A percentile compares a stretch with the other conserved stretches of the same genome.
Evolutionary conservation across 2,329 filamentous ascomycete species (phyloP).

Genomic region (Arthroderma uncinatum): DNA sequence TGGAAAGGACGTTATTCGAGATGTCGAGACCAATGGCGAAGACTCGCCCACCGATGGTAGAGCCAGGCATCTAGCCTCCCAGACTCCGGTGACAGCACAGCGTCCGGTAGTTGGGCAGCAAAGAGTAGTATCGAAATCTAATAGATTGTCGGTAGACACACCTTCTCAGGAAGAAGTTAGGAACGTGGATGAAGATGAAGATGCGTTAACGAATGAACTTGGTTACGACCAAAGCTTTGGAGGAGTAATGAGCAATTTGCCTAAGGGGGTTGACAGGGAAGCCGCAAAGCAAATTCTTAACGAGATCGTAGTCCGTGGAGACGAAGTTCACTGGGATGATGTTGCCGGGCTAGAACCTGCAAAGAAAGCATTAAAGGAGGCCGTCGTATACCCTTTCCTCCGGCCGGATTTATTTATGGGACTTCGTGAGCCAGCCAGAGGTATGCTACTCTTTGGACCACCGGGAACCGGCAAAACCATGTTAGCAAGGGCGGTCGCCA

Average conservation of each 20-base stretch:
- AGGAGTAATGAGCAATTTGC: constrained; percentile 62
- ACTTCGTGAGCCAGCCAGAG: constrained; percentile 79
- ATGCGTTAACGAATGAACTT: constrained; percentile 27
- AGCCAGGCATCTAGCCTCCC: not conserved
- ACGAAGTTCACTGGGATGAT: constrained; percentile 90
- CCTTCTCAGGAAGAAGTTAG: not conserved
- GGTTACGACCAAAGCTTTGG: constrained; percentile 49
- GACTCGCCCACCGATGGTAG: not conserved
- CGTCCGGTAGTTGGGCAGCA: not conserved
- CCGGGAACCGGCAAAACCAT: constrained; percentile 99
- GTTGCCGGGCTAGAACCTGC: constrained; percentile 83
- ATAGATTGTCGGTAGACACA: not conserved
- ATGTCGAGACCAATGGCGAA: not conserved
- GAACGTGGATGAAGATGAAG: constrained; percentile 34
- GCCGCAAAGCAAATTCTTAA: constrained; percentile 89
- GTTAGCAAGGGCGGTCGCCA: constrained; percentile 87
- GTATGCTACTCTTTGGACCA: constrained; percentile 92
- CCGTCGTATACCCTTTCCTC: constrained; percentile 92
- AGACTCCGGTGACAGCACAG: not conserved
- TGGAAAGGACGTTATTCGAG: not conserved
- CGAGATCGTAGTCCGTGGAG: constrained; percentile 87
- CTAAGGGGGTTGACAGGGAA: constrained; percentile 66
- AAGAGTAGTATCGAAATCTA: not conserved
- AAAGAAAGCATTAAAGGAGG: constrained; percentile 85
- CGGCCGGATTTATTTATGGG: constrained; percentile 94